Conservation (phyloP, 306 rosid genomes). For the Herpetospermum pedunculosum region DNA sequence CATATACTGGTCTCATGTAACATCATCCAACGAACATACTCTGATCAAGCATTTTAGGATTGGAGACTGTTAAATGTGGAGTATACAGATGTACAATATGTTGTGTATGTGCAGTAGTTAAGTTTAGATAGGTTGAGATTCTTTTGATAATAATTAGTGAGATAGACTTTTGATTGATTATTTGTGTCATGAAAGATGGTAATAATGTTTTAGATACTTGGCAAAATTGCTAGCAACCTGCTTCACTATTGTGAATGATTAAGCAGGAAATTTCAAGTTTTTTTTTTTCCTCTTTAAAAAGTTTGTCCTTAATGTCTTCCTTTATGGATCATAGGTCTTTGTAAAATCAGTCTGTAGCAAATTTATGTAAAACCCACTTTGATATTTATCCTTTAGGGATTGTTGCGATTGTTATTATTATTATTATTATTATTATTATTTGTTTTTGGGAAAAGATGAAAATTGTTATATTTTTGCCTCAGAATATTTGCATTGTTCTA, state of each 20-base stretch:
- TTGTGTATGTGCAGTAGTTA: constrained; percentile 58
- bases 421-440: too few relatives aligned
- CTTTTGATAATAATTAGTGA: constrained; percentile 61
- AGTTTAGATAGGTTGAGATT: constrained; percentile 72
- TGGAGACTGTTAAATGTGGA: constrained; percentile 18
- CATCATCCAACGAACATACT: constrained; percentile 11
- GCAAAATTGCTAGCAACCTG: constrained; percentile 30
- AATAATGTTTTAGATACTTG: constrained; percentile 33
- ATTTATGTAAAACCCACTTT: constrained; percentile 27
- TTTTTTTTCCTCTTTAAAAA: not conserved
- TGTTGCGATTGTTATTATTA: not conserved
- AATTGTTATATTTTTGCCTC: too few relatives aligned
- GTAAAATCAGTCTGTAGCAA: constrained; percentile 39
- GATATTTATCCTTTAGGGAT: not conserved
- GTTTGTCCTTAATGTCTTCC: not conserved
- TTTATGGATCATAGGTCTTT: constrained; percentile 29
- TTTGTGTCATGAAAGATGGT: constrained; percentile 42
- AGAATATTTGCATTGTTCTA: too few relatives aligned
- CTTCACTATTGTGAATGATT: constrained; percentile 25
- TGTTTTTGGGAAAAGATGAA: too few relatives aligned
- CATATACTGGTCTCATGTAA: constrained; percentile 68
- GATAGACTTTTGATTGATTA: constrained; percentile 49
- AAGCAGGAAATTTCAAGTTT: constrained; percentile 21
- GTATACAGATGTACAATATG: constrained; percentile 62
- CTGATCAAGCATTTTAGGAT: constrained; percentile 14